phyloP scores from a whole-genome alignment of 179 eudicot species.

The Beta lomatogona region DNA sequence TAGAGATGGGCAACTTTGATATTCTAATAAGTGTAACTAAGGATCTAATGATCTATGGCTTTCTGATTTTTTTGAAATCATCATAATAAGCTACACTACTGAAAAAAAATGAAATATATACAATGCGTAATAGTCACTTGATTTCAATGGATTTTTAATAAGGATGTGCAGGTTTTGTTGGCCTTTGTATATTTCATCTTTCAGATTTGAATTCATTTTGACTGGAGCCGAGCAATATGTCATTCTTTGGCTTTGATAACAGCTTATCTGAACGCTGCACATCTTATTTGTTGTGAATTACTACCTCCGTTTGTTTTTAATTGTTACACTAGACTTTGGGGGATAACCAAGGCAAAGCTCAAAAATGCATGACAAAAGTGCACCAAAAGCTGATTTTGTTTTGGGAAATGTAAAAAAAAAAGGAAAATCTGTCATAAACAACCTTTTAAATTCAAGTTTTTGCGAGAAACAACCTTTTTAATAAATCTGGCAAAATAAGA shows the following conservation, averaged over 20 bases:
- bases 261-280: neutral
- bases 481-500: too few relatives aligned
- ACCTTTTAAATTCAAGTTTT: too few relatives aligned
- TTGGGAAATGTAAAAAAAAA: too few relatives aligned
- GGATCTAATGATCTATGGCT: neutral
- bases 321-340: too few relatives aligned
- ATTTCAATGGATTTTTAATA: neutral
- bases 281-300: neutral
- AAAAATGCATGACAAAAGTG: too few relatives aligned
- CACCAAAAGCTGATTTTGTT: too few relatives aligned
- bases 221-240: neutral
- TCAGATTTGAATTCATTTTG: neutral
- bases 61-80: neutral
- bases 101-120: neutral
- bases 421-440: too few relatives aligned
- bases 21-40: neutral
- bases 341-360: too few relatives aligned
- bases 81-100: neutral
- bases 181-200: neutral
- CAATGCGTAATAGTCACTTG: neutral
- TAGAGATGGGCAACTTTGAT: neutral
- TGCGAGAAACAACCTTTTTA: too few relatives aligned
- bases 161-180: neutral
- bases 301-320: too few relatives aligned
- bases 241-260: neutral